Base-by-base conservation (phyloP, 176 grass and related monocot species). In the Oryza australiensis region DNA sequence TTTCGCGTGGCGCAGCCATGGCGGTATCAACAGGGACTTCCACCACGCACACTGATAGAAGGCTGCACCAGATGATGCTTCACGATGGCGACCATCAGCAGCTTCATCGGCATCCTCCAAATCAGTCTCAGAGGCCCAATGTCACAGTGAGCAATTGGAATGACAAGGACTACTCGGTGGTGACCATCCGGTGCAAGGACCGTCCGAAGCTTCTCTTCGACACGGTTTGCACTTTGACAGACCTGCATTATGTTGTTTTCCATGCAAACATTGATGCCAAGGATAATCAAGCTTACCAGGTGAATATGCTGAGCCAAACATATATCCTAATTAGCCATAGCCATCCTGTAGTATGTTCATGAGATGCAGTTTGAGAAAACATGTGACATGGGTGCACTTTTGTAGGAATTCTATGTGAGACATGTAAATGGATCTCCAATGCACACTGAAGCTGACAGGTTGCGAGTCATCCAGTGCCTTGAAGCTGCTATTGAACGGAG, bases 1-100 rank as follows among this genome's bases (percentile, higher is more conserved):
- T 90, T 18, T 81, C 75, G 0, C 53, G 83, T 9, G 90, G 86
- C 55, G 48, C 83, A 1, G 64, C 71, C 70, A 88, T 86, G 45
- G 43, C 90, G 7, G 84, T 89, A 12, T 85, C 90, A 12, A 79
- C 77, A 0, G 81, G 87, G 20, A 67, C 48, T 2, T 75, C 55
- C 57, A 79, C 59, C 64, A 96, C 77, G 0, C 86, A 91, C 34
- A 89, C 68, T 0, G 88, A 96, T 35, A 83, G 94, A 67, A 89
- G 94, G 77, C 81, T 96, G 57, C 94, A 96, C 76, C 90, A 96
- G 83, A 89, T 96, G 94, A 96, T 96, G 94, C 76, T 91, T 38
- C 83, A 90, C 0, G 94, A 91, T 34, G 69, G 88, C 9, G 90
- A 88, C 67, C 87, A 72, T 20, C 68, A 92, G 37, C 66, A 88